Base-by-base conservation (phyloP, 345 rosid species). In the Linum tenue region DNA sequence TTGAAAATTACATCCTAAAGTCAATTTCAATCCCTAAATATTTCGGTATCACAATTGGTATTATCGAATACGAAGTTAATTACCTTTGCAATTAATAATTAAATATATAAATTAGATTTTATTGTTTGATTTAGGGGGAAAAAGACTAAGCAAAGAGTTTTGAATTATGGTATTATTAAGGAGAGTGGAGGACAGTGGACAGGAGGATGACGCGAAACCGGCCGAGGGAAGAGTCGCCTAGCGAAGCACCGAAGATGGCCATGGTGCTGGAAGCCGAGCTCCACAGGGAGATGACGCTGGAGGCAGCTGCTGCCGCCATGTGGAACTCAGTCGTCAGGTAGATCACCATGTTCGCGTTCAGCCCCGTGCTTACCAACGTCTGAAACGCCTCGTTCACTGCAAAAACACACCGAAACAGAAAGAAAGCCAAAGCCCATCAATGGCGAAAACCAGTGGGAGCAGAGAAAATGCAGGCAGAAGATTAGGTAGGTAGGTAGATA, bases 361-460 rank as follows among this genome's bases (percentile, higher is more conserved):
- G 64, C 22, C 64, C 64, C 14, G 39, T 37, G 40, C 64, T 61
- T 9, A 48, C 64, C 48, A 61, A n/a, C 48, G 22, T 37, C 64
- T 61, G 44, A 3, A 61, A 61, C 15, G 50, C 44, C n/a, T 61
- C 64, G 17, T 61, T 61, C 16, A 22, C 64, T 61, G 31, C 42
- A 38, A 37, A n/a, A 11, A 7, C 48, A 38, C 6, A 58, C n/a
- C n/a, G n/a, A n/a, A n/a, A n/a, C n/a, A n/a, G n/a, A n/a, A n/a
- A n/a, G n/a, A n/a, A n/a, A n/a, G n/a, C n/a, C n/a, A n/a, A n/a
- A n/a, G n/a, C n/a, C n/a, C 61, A 16, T 9, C 22, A 3, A 1
- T 37, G 12, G 3, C 37, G 3, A 3, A 1, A 58, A 9, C 3
- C 9, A 58, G n/a, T n/a, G n/a, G n/a, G n/a, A 31, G 7, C 61